These are phyloP conservation scores for Sphenostylis stenocarpa DNA, from an alignment of 306 rosid genomes.

Conservation along the genomic window DNA sequence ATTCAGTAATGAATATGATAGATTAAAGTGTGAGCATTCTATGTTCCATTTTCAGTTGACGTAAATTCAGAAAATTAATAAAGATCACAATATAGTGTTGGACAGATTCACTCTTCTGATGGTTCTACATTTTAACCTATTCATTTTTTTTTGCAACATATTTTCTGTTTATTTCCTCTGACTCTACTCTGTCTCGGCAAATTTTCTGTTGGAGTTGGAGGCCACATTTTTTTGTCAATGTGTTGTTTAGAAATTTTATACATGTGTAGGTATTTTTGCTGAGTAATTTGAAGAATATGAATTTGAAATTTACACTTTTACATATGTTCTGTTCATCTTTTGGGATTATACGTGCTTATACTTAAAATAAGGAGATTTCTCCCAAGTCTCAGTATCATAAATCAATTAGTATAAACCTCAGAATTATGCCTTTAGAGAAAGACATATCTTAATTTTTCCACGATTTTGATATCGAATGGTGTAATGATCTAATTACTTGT, in stretches of 20 bases:
- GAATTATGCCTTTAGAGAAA: background rate
- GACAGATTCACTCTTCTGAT: slow-evolving; percentile 6
- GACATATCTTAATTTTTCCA: background rate
- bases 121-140: background rate
- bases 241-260: background rate
- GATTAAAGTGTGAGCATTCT: background rate
- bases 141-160: background rate
- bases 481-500: background rate
- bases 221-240: background rate
- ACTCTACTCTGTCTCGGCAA: background rate
- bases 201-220: slow-evolving; percentile 7
- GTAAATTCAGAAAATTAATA: background rate
- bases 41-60: background rate
- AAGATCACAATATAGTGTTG: background rate
- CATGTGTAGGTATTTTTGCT: background rate
- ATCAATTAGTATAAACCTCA: background rate
- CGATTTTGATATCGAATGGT: background rate
- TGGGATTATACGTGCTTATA: background rate
- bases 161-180: slow-evolving; percentile 1
- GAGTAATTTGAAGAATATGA: background rate
- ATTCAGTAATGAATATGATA: background rate
- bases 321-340: background rate
- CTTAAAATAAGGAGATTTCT: background rate
- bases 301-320: background rate
- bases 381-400: background rate